These are phyloP conservation scores for Aspergillus neoniger DNA, from an alignment of 2,329 filamentous ascomycete species.

Conservation along the genomic window DNA sequence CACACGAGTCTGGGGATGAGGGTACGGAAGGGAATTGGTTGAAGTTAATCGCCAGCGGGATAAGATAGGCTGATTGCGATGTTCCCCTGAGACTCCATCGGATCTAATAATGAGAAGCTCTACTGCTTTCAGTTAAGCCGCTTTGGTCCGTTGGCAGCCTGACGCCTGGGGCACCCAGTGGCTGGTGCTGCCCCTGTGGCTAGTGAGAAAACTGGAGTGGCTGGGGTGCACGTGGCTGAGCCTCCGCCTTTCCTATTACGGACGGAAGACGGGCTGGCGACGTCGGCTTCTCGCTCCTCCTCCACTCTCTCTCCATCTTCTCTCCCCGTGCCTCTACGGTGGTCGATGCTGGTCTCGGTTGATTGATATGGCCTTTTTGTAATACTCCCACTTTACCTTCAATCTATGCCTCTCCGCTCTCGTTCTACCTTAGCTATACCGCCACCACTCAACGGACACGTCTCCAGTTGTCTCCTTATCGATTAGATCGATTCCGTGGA, in stretches of 20 bases:
- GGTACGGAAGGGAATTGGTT: not conserved
- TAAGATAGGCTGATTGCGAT: not conserved
- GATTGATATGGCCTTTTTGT: not conserved
- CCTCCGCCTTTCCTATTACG: slow-evolving; percentile 21
- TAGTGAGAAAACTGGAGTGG: slow-evolving; percentile 12
- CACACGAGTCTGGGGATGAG: not conserved
- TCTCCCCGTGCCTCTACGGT: not conserved
- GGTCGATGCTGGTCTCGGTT: not conserved
- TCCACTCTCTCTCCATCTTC: not conserved
- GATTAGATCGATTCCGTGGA: slow-evolving; percentile 27
- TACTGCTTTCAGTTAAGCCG: no score
- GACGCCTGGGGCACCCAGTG: slow-evolving; percentile 9
- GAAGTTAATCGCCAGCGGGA: not conserved
- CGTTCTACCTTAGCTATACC: not conserved
- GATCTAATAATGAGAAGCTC: not conserved
- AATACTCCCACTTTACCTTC: not conserved
- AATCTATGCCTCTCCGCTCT: not conserved
- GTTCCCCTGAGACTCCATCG: not conserved
- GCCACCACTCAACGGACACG: slow-evolving; percentile 24
- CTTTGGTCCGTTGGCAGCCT: not conserved
- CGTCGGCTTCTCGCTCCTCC: slow-evolving; percentile 8
- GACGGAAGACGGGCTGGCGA: slow-evolving; percentile 17
- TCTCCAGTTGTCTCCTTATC: slow-evolving; percentile 37
- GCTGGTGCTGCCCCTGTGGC: slow-evolving; percentile 19
- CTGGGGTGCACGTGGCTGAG: slow-evolving; percentile 25